Percentiles rank a stretch among this genome's conserved stretches.
phyloP scores from a whole-genome alignment of 306 rosid genomes.

The Neltuma alba region DNA sequence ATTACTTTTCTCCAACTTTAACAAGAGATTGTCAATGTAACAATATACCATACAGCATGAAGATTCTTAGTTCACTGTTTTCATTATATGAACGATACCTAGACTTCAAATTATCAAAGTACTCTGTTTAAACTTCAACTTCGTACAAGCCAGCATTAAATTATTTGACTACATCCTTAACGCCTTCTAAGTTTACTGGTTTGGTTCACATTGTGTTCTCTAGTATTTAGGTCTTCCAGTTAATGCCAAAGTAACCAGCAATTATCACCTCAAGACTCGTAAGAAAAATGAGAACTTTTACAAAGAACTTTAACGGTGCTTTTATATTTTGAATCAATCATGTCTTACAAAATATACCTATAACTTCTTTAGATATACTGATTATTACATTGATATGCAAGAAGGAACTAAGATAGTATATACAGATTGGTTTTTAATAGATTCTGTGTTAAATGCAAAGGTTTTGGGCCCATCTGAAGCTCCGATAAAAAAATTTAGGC shows the following conservation, averaged over 20 bases:
- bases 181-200: slow-evolving; percentile 1
- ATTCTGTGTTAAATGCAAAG: not conserved
- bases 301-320: slow-evolving; percentile 4
- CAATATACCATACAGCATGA: slow-evolving; percentile 13
- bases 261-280: not conserved
- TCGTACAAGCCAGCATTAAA: slow-evolving; percentile 10
- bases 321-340: slow-evolving; percentile 14
- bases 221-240: slow-evolving; percentile 17
- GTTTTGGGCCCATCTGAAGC: slow-evolving; percentile 1
- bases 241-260: slow-evolving; percentile 23
- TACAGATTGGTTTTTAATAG: not conserved
- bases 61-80: slow-evolving; percentile 23
- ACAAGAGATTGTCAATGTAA: not conserved
- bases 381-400: not conserved
- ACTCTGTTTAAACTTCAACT: slow-evolving; percentile 16
- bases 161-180: slow-evolving; percentile 12
- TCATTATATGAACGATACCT: slow-evolving; percentile 11
- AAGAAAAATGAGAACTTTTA: not conserved
- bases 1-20: not conserved
- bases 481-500: not conserved
- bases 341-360: not conserved
- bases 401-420: not conserved
- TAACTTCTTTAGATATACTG: not conserved
- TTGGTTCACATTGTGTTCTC: slow-evolving; percentile 5
- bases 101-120: slow-evolving; percentile 1